These are phyloP conservation scores for Lathyrus aphaca DNA, from an alignment of 306 rosid species.

Conservation along the genomic window DNA sequence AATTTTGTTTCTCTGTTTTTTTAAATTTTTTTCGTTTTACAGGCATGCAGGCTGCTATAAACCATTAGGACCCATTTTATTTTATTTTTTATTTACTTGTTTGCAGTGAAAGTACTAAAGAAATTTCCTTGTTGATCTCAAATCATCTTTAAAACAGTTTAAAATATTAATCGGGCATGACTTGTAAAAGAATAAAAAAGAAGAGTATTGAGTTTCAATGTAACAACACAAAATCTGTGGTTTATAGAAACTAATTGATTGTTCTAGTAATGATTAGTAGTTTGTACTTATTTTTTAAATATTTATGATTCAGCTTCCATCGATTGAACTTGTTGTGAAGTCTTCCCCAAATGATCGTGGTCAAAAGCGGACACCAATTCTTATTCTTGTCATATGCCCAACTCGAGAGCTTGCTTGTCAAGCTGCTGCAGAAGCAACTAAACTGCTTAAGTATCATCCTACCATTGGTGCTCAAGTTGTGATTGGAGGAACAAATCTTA, in stretches of 20 bases:
- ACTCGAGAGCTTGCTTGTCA: slow-evolving; percentile 95
- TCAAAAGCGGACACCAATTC: slow-evolving; percentile 77
- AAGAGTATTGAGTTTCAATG: background rate
- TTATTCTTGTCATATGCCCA: slow-evolving; percentile 91
- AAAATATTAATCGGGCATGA: background rate
- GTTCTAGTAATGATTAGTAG: slow-evolving; percentile 26
- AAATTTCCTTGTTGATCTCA: background rate
- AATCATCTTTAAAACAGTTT: background rate
- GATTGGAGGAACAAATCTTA: slow-evolving; percentile 92
- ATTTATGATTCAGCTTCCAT: slow-evolving; percentile 78
- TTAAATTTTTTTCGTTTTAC: background rate
- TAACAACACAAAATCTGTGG: slow-evolving; percentile 9
- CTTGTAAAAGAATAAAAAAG: background rate
- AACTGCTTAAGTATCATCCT: slow-evolving; percentile 80
- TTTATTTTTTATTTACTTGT: background rate
- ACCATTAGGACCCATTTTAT: background rate
- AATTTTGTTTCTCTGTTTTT: slow-evolving; percentile 24
- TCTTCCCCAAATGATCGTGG: slow-evolving; percentile 62
- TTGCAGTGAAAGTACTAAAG: background rate
- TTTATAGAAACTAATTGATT: slow-evolving; percentile 13
- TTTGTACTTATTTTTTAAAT: slow-evolving; percentile 36
- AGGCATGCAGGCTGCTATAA: slow-evolving; percentile 2
- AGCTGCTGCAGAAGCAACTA: slow-evolving; percentile 86
- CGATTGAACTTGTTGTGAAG: slow-evolving; percentile 82
- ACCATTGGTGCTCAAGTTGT: slow-evolving; percentile 92